phyloP scores from a whole-genome alignment of 1,284 basidiomycete species.

The Polyporus tsugae region DNA sequence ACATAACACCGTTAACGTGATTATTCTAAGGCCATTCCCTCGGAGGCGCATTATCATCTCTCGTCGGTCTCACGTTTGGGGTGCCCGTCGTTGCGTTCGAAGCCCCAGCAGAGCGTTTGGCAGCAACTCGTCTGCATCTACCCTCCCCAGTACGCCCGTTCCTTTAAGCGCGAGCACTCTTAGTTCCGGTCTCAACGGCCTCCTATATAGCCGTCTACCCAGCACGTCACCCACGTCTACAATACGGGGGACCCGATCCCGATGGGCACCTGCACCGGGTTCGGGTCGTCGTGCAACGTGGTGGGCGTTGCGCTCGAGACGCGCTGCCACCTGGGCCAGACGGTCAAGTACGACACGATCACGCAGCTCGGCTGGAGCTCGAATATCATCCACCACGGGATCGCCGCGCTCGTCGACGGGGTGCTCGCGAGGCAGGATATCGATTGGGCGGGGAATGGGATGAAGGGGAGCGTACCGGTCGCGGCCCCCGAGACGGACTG shows the following conservation, averaged over 20 bases:
- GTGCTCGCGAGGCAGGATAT: constrained; percentile 63
- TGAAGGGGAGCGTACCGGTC: constrained; percentile 34
- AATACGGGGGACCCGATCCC: constrained; percentile 89
- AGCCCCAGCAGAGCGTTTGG: constrained; percentile 89
- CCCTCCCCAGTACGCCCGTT: constrained; percentile 70
- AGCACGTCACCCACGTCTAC: constrained; percentile 85
- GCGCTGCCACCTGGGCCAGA: constrained; percentile 76
- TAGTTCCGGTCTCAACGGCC: not conserved
- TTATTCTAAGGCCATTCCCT: constrained; percentile 71
- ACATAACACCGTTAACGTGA: not conserved
- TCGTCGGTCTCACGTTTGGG: constrained; percentile 92
- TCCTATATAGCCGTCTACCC: constrained; percentile 65
- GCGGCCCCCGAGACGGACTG: constrained; percentile 49
- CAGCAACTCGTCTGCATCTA: constrained; percentile 89
- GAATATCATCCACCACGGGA: constrained; percentile 85
- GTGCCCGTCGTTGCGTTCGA: constrained; percentile 91
- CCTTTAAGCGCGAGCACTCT: not conserved
- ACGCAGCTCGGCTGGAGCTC: constrained; percentile 85
- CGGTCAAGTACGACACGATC: constrained; percentile 87
- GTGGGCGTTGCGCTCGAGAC: constrained; percentile 83
- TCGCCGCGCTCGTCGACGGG: constrained; percentile 79
- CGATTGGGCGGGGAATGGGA: constrained; percentile 59
- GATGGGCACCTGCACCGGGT: constrained; percentile 83
- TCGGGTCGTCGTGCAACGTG: constrained; percentile 73
- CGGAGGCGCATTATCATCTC: constrained; percentile 85